Conservation (phyloP, 1,139 yeast genomes). For the Zygoascus meyerae region DNA sequence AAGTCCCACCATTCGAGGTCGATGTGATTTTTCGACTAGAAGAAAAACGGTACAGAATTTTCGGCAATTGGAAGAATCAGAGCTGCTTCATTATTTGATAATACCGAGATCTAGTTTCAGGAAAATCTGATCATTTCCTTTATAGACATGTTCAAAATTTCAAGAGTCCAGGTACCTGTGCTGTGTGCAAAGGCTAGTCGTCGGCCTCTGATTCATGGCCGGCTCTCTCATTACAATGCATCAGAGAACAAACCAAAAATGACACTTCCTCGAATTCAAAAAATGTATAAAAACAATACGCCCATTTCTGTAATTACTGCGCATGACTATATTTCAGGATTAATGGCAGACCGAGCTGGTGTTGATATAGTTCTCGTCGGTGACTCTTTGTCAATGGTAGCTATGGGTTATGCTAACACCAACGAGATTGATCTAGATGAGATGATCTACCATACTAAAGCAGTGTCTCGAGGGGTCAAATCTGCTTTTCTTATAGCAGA, state of each 20-base stretch:
- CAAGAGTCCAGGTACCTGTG: neutral
- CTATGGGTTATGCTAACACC: conserved; percentile 76
- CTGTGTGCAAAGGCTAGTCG: neutral
- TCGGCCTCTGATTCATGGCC: neutral
- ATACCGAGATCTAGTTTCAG: no score
- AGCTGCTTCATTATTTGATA: no score
- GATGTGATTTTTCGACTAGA: no score
- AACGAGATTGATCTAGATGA: conserved; percentile 72
- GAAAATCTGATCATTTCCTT: no score
- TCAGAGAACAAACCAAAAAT: conserved; percentile 23
- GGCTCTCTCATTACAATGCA: conserved; percentile 7
- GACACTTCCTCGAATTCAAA: conserved; percentile 42
- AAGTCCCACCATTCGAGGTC: neutral
- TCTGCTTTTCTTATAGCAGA: conserved; percentile 75
- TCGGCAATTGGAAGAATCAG: no score
- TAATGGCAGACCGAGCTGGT: conserved; percentile 61
- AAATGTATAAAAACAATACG: conserved; percentile 38
- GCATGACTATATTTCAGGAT: conserved; percentile 76
- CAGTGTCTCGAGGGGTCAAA: conserved; percentile 68
- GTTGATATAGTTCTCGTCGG: conserved; percentile 77
- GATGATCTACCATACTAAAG: conserved; percentile 66
- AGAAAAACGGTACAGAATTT: no score
- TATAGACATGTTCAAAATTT: no score
- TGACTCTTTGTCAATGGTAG: conserved; percentile 89
- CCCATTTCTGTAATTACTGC: conserved; percentile 80